A percentile compares a stretch with the other conserved stretches of the same genome.
phyloP scores from a whole-genome alignment of 2,329 filamentous ascomycete genomes.

The Epichloe typhina region DNA sequence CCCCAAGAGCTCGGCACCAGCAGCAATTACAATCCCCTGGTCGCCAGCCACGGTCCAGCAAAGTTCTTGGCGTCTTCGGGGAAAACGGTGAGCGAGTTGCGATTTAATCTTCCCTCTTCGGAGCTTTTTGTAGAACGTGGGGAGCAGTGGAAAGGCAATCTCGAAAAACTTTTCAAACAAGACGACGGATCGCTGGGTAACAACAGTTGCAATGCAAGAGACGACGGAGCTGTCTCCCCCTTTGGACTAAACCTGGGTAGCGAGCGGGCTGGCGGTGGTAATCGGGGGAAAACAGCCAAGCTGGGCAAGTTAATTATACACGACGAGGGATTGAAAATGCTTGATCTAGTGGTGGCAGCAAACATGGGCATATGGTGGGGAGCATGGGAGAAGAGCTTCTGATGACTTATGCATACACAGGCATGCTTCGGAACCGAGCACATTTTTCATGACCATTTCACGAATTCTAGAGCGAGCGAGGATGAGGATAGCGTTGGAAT shows the following conservation, averaged over 20 bases:
- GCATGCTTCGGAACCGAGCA: background rate
- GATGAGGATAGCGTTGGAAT: background rate
- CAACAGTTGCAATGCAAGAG: conserved; percentile 24
- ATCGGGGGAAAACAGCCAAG: conserved; percentile 72
- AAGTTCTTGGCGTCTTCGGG: background rate
- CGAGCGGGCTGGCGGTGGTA: conserved; percentile 77
- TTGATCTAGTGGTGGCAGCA: conserved; percentile 81
- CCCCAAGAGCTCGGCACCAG: conserved; percentile 30
- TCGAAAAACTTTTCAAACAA: conserved; percentile 27
- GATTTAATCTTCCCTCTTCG: conserved; percentile 69
- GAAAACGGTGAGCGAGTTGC: conserved; percentile 58
- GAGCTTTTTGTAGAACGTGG: conserved; percentile 30
- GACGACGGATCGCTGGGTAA: conserved; percentile 15
- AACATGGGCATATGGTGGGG: conserved; percentile 94
- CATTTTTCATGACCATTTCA: background rate
- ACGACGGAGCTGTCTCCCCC: conserved; percentile 23
- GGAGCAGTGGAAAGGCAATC: conserved; percentile 27
- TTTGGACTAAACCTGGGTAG: conserved; percentile 65
- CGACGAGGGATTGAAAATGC: conserved; percentile 86
- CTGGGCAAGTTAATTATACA: conserved; percentile 85
- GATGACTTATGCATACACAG: background rate
- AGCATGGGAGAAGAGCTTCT: conserved; percentile 54
- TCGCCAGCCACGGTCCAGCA: conserved; percentile 18
- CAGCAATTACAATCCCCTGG: conserved; percentile 29
- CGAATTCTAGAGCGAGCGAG: background rate